phyloP scores from a whole-genome alignment of 179 eudicot genomes.

The Amaranthus tricolor region DNA sequence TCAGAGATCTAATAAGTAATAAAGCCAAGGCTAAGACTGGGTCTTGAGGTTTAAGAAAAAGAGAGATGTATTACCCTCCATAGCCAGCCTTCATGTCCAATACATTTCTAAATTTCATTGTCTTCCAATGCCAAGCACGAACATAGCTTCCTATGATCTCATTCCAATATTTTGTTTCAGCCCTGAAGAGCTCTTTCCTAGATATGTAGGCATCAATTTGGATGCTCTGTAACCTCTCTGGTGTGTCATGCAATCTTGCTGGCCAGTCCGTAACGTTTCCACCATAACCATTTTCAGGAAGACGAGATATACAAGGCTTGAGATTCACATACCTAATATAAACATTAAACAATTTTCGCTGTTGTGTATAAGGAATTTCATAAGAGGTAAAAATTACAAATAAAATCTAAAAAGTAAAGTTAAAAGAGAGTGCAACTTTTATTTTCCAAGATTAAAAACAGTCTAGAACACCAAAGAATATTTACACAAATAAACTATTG shows the following conservation, averaged over 20 bases:
- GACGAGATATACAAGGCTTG: constrained; percentile 72
- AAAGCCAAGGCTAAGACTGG: background rate
- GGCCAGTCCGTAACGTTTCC: constrained; percentile 79
- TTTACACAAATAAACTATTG: too few species aligned
- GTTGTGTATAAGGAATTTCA: background rate
- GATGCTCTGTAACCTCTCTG: constrained; percentile 86
- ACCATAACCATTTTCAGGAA: constrained; percentile 81
- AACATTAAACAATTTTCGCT: constrained; percentile 13
- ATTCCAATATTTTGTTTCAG: constrained; percentile 90
- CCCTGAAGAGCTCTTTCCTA: constrained; percentile 83
- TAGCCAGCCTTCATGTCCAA: constrained; percentile 97
- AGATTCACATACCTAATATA: constrained; percentile 67
- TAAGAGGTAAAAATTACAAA: background rate
- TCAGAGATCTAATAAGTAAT: background rate
- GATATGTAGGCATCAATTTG: constrained; percentile 83
- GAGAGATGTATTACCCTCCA: constrained; percentile 68
- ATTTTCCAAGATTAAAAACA: background rate
- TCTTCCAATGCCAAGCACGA: constrained; percentile 72
- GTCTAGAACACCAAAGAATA: too few species aligned
- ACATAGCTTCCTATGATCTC: constrained; percentile 75
- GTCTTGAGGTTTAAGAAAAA: background rate
- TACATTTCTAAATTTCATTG: constrained; percentile 66
- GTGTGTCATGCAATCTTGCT: constrained; percentile 70
- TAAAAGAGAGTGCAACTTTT: background rate
- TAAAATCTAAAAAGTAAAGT: background rate